Percentiles rank a stretch among this genome's conserved stretches.
These are phyloP conservation scores for Tricholoma furcatifolium DNA, from an alignment of 768 basidiomycete species.

Conservation along the genomic window DNA sequence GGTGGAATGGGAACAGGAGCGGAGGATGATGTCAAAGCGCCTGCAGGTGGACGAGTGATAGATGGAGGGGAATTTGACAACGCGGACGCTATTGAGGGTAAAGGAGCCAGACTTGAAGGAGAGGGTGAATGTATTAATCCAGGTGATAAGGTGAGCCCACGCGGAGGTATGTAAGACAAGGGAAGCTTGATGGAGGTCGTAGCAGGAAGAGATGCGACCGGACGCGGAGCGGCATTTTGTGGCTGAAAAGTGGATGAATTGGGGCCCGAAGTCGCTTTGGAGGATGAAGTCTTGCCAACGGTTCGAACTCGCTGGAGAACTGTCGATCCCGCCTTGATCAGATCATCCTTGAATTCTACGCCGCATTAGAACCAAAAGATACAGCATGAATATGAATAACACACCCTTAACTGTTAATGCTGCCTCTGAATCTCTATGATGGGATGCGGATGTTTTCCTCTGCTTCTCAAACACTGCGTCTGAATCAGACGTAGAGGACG, in stretches of 20 bases:
- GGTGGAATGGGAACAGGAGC: slow-evolving; percentile 10
- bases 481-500: slow-evolving; percentile 36
- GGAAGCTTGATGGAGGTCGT: neutral
- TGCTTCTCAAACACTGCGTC: slow-evolving; percentile 26
- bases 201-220: slow-evolving; percentile 3
- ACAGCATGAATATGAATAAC: neutral
- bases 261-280: slow-evolving; percentile 12
- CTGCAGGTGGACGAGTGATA: neutral
- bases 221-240: neutral
- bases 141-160: slow-evolving; percentile 2
- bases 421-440: slow-evolving; percentile 24
- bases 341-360: slow-evolving; percentile 27
- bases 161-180: neutral
- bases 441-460: slow-evolving; percentile 15
- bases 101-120: neutral
- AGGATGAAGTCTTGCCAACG: slow-evolving; percentile 25
- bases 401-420: slow-evolving; percentile 28
- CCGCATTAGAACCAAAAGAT: neutral
- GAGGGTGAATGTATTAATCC: neutral
- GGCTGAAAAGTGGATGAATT: slow-evolving; percentile 7
- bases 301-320: slow-evolving; percentile 41
- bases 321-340: slow-evolving; percentile 36
- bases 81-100: neutral
- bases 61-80: neutral
- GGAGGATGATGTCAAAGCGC: slow-evolving; percentile 7